Percentiles rank a stretch among this genome's conserved stretches.
Conservation (phyloP, 768 basidiomycete species). For the Leccinum subgranulosum region DNA sequence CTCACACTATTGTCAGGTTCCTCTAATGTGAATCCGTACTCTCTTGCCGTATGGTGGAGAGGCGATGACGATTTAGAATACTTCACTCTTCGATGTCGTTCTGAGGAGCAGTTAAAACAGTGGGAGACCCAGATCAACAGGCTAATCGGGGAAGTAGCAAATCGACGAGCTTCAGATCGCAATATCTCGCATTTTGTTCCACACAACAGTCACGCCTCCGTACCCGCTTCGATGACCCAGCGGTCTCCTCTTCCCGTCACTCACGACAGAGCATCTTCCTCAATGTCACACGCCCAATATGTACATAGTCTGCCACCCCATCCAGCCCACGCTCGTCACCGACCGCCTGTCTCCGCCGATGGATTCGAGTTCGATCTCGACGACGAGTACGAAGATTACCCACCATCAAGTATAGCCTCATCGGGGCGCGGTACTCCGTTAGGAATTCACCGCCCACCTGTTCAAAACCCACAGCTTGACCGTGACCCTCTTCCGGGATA, state of each 20-base stretch:
- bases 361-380: constrained; percentile 74
- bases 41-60: constrained; percentile 91
- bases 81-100: constrained; percentile 90
- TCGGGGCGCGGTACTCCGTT: constrained; percentile 78
- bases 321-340: constrained; percentile 35
- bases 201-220: constrained; percentile 40
- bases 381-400: constrained; percentile 78
- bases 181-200: constrained; percentile 49
- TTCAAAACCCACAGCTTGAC: constrained; percentile 58
- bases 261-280: constrained; percentile 37
- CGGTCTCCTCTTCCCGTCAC: constrained; percentile 34
- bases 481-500: constrained; percentile 46
- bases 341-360: constrained; percentile 53
- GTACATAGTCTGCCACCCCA: constrained; percentile 31
- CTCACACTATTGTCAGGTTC: constrained; percentile 35
- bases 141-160: constrained; percentile 76
- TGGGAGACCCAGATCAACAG: constrained; percentile 92
- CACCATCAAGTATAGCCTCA: constrained; percentile 41
- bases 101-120: constrained; percentile 87
- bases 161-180: constrained; percentile 65
- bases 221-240: constrained; percentile 35
- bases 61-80: constrained; percentile 91
- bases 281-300: constrained; percentile 29
- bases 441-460: constrained; percentile 53
- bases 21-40: constrained; percentile 56